Conservation (phyloP, 345 rosid species). For the Gossypium australe region DNA sequence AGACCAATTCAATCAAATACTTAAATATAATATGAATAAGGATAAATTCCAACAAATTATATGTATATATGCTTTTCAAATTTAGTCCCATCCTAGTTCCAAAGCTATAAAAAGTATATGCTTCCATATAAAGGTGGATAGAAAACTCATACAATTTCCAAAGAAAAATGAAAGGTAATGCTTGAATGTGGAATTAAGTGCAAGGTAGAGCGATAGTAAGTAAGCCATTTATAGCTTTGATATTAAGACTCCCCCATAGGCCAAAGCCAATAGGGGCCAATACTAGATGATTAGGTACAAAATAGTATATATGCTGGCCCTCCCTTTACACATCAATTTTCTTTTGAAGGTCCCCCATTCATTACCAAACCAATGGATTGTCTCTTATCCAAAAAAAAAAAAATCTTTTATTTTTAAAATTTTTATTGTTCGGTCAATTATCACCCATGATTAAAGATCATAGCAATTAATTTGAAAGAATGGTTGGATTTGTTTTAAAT, state of each 20-base stretch:
- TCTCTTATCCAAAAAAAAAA: slow-evolving; percentile 19
- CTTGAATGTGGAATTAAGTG: slow-evolving; percentile 5
- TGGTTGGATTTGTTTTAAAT: no score
- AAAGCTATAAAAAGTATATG: no score
- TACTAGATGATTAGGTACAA: slow-evolving; percentile 20
- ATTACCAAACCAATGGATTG: slow-evolving; percentile 4
- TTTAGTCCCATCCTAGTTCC: no score
- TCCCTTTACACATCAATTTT: slow-evolving; percentile 3
- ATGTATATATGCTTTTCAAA: no score
- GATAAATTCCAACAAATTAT: no score
- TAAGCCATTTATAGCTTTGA: slow-evolving; percentile 15
- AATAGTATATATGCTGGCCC: background rate
- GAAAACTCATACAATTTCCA: background rate
- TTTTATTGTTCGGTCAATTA: slow-evolving; percentile 17
- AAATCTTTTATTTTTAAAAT: background rate
- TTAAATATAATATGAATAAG: no score
- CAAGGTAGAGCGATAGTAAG: background rate
- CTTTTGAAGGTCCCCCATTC: slow-evolving; percentile 14
- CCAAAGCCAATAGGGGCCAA: slow-evolving; percentile 17
- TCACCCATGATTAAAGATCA: slow-evolving; percentile 29
- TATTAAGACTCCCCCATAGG: background rate
- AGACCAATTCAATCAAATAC: no score
- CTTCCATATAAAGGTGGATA: background rate
- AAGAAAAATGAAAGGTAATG: slow-evolving; percentile 9
- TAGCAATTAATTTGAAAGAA: background rate